Conservation (phyloP, 805 yeast species). For the Priceomyces melissophilus region DNA sequence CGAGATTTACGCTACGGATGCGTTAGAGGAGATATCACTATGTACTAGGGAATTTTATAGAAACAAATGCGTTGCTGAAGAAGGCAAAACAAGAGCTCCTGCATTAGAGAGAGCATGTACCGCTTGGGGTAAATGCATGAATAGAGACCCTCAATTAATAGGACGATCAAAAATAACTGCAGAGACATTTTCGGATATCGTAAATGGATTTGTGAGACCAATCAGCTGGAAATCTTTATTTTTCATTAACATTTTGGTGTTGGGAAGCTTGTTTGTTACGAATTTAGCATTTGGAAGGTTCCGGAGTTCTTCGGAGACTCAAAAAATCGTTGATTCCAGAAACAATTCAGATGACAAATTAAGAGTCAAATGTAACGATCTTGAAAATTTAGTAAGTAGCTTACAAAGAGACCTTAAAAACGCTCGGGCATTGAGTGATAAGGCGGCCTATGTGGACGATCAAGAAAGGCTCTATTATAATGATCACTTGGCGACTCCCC, state of each 20-base stretch:
- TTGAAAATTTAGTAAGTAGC: background rate
- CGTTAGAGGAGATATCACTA: constrained; percentile 57
- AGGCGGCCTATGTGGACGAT: too few relatives aligned
- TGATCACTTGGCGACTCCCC: too few relatives aligned
- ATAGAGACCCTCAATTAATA: constrained; percentile 63
- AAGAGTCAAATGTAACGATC: background rate
- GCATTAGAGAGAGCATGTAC: constrained; percentile 68
- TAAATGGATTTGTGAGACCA: constrained; percentile 71
- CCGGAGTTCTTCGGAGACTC: constrained; percentile 14
- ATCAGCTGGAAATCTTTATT: constrained; percentile 67
- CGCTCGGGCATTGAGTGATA: too few relatives aligned
- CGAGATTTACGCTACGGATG: constrained; percentile 57
- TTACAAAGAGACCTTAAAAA: too few relatives aligned
- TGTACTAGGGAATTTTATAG: constrained; percentile 69
- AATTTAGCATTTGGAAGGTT: constrained; percentile 47
- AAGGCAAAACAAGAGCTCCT: constrained; percentile 53
- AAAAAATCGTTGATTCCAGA: too few relatives aligned
- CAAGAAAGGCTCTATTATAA: too few relatives aligned
- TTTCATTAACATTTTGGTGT: constrained; percentile 41
- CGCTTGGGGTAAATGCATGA: constrained; percentile 80
- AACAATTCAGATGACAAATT: too few relatives aligned
- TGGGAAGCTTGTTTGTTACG: constrained; percentile 52
- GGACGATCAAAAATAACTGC: constrained; percentile 75
- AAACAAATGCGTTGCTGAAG: constrained; percentile 66
- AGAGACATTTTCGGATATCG: constrained; percentile 76